phyloP scores from a whole-genome alignment of 345 rosid genomes.

The Brassica napus region DNA sequence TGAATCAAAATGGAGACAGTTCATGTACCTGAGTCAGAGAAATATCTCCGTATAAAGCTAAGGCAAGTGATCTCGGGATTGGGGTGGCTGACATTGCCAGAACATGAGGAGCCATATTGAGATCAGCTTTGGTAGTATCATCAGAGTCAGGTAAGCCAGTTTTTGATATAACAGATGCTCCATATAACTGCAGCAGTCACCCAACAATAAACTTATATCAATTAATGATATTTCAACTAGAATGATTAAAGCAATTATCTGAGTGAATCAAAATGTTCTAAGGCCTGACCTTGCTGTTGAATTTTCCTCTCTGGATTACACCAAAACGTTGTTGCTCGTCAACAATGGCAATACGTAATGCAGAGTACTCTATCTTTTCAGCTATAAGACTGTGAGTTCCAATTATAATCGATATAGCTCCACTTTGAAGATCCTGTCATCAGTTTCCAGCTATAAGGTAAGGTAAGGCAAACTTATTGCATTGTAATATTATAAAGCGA shows the following conservation, averaged over 20 bases:
- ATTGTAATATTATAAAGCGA: slow-evolving; percentile 5
- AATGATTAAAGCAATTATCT: background rate
- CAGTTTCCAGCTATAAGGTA: slow-evolving; percentile 28
- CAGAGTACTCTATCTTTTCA: slow-evolving; percentile 75
- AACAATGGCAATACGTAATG: slow-evolving; percentile 90
- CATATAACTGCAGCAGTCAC: slow-evolving; percentile 61
- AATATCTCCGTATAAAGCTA: slow-evolving; percentile 90
- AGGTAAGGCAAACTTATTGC: slow-evolving; percentile 15
- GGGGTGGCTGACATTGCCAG: slow-evolving; percentile 98
- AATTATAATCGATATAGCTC: slow-evolving; percentile 80
- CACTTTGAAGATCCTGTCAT: slow-evolving; percentile 78
- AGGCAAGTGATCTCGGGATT: slow-evolving; percentile 91
- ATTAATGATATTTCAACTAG: background rate
- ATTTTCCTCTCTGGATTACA: slow-evolving; percentile 94
- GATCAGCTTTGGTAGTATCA: slow-evolving; percentile 50
- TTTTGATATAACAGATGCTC: slow-evolving; percentile 53
- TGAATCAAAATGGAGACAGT: background rate
- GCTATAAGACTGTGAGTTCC: slow-evolving; percentile 95
- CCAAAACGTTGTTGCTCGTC: slow-evolving; percentile 99
- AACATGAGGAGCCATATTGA: slow-evolving; percentile 89
- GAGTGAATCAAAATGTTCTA: too few relatives aligned
- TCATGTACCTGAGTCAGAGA: slow-evolving; percentile 81
- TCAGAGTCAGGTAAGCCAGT: slow-evolving; percentile 37
- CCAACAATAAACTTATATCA: slow-evolving; percentile 12
- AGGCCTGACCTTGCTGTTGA: slow-evolving; percentile 78